Conservation (phyloP, 2,329 filamentous ascomycete species). For the Paecilomyces sp. region DNA sequence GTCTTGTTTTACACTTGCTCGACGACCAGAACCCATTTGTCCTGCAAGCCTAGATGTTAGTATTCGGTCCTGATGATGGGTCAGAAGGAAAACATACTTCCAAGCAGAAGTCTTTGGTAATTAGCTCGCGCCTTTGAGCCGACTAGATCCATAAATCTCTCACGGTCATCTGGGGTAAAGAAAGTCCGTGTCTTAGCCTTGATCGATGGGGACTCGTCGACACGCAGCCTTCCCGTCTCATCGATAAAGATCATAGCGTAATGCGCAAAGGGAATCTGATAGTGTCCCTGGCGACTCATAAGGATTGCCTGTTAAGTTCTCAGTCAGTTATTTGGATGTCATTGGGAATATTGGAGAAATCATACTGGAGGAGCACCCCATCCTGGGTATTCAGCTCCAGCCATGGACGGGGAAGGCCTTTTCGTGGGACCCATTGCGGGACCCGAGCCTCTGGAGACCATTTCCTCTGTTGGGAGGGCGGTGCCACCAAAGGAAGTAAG, state of each 20-base stretch:
- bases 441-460: neutral
- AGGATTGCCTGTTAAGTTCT: slow-evolving; percentile 19
- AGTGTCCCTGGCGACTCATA: slow-evolving; percentile 13
- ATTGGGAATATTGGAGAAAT: neutral
- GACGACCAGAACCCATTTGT: neutral
- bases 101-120: slow-evolving; percentile 18
- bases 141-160: slow-evolving; percentile 27
- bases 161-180: slow-evolving; percentile 26
- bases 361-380: slow-evolving; percentile 5
- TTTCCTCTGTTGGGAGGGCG: neutral
- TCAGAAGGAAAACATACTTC: neutral
- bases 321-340: neutral
- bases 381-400: neutral
- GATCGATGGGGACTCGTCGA: slow-evolving; percentile 26
- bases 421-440: neutral
- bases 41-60: neutral
- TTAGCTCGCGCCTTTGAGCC: slow-evolving; percentile 18
- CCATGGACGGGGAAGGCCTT: neutral
- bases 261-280: slow-evolving; percentile 23
- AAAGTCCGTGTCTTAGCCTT: slow-evolving; percentile 21
- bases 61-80: neutral
- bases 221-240: slow-evolving; percentile 23
- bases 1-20: neutral
- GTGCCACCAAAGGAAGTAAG: neutral
- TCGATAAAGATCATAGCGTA: slow-evolving; percentile 32